A percentile compares a stretch with the other conserved stretches of the same genome.
phyloP scores from a whole-genome alignment of 2,329 filamentous ascomycete genomes.

The Alternaria sp. region DNA sequence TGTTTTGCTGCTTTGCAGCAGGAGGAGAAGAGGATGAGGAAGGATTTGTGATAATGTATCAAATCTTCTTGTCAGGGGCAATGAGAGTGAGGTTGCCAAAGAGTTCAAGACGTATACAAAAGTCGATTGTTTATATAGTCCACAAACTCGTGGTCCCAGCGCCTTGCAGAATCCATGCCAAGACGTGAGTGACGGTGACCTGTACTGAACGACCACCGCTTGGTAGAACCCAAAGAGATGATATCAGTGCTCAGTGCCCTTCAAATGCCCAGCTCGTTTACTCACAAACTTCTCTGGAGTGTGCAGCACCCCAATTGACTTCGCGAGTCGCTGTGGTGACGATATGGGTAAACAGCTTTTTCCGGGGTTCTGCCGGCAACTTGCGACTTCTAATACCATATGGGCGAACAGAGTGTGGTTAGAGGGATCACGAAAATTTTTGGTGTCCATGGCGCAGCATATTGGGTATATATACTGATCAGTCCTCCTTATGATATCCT shows the following conservation, averaged over 20 bases:
- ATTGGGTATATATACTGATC: neutral
- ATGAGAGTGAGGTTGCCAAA: neutral
- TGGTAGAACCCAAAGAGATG: neutral
- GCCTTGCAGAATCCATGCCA: neutral
- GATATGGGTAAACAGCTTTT: no score
- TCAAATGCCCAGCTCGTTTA: neutral
- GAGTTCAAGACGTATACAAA: neutral
- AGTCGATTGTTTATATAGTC: neutral
- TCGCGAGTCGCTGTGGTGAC: no score
- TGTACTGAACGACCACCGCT: neutral
- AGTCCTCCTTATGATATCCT: neutral
- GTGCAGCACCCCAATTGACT: no score
- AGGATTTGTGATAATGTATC: neutral
- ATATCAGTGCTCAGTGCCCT: neutral
- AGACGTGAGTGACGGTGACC: constrained; percentile 2
- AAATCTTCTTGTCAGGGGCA: neutral
- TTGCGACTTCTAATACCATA: no score
- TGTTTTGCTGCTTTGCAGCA: neutral
- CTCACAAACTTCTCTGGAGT: no score
- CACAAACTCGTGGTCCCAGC: neutral
- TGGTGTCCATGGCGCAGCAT: neutral
- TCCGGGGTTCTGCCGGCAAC: no score
- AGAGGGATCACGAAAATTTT: neutral
- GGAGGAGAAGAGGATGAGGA: neutral
- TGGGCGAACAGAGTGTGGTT: no score